These are phyloP conservation scores for Ceratobasidium theobromae DNA, from an alignment of 1,284 basidiomycete species.

Conservation along the genomic window DNA sequence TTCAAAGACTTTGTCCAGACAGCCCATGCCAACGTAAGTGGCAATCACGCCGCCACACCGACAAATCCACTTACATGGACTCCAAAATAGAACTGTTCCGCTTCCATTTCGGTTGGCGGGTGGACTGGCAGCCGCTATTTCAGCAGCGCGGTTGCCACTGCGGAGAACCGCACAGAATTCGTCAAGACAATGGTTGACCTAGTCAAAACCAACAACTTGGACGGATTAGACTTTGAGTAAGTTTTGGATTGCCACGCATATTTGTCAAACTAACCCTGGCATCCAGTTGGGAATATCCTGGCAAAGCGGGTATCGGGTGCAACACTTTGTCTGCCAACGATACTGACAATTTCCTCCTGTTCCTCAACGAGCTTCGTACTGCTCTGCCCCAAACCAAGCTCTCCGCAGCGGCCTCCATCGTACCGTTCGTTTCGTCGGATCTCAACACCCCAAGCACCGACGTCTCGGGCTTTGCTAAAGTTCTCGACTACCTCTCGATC, in stretches of 20 bases:
- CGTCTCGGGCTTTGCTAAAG: conserved; percentile 48
- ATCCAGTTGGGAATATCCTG: conserved; percentile 53
- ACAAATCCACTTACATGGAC: background rate
- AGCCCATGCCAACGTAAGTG: conserved; percentile 32
- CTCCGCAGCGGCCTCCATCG: conserved; percentile 50
- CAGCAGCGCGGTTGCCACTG: conserved; percentile 45
- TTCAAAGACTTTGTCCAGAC: conserved; percentile 32
- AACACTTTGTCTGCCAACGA: conserved; percentile 46
- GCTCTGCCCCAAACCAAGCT: conserved; percentile 48
- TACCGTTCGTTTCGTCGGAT: conserved; percentile 47
- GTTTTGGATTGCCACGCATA: background rate
- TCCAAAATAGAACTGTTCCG: conserved; percentile 32
- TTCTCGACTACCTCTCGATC: conserved; percentile 54
- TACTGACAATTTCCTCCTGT: conserved; percentile 48
- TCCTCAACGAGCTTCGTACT: conserved; percentile 47
- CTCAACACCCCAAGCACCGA: conserved; percentile 46
- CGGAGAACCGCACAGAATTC: conserved; percentile 43
- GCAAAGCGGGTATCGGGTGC: conserved; percentile 44
- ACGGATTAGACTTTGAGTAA: conserved; percentile 49
- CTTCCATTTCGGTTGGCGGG: conserved; percentile 32
- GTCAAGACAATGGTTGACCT: conserved; percentile 46
- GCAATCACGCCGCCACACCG: background rate
- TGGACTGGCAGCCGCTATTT: conserved; percentile 43
- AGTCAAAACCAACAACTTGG: conserved; percentile 48
- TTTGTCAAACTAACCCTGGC: background rate